Conservation (phyloP, 305 asterid species). For the Fraxinus baroniana region DNA sequence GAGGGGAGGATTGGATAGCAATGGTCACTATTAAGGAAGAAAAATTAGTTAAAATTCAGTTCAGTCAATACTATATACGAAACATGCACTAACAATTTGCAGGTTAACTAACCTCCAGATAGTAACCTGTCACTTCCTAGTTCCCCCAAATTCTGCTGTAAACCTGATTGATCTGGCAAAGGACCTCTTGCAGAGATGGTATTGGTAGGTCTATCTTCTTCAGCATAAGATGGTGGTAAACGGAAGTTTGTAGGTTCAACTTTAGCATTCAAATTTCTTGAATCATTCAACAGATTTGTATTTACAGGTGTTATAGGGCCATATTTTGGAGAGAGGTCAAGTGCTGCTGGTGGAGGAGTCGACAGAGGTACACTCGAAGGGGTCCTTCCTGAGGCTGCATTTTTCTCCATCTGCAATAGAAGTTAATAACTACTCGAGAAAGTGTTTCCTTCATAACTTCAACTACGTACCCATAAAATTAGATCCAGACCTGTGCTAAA, state of each 20-base stretch:
- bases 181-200: constrained; percentile 42
- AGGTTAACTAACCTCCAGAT: constrained; percentile 63
- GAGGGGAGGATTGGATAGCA: background rate
- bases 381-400: constrained; percentile 96
- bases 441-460: background rate
- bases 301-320: constrained; percentile 77
- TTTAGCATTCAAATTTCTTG: constrained; percentile 51
- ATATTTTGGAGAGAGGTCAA: constrained; percentile 74
- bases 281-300: constrained; percentile 40
- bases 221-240: constrained; percentile 81
- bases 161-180: constrained; percentile 45
- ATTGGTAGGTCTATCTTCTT: constrained; percentile 47
- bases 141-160: constrained; percentile 59
- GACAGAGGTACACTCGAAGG: constrained; percentile 93
- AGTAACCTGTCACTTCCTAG: constrained; percentile 70
- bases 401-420: constrained; percentile 89
- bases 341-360: constrained; percentile 86
- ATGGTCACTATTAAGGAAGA: background rate
- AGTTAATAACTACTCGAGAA: background rate
- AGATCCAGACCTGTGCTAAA: constrained; percentile 73
- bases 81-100: background rate
- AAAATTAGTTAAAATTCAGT: background rate
- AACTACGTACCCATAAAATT: background rate
- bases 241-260: constrained; percentile 74
- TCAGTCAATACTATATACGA: background rate